A percentile compares a stretch with the other conserved stretches of the same genome.
Conservation (phyloP, 768 basidiomycete species). For the Sporobolomyces pararoseus region DNA sequence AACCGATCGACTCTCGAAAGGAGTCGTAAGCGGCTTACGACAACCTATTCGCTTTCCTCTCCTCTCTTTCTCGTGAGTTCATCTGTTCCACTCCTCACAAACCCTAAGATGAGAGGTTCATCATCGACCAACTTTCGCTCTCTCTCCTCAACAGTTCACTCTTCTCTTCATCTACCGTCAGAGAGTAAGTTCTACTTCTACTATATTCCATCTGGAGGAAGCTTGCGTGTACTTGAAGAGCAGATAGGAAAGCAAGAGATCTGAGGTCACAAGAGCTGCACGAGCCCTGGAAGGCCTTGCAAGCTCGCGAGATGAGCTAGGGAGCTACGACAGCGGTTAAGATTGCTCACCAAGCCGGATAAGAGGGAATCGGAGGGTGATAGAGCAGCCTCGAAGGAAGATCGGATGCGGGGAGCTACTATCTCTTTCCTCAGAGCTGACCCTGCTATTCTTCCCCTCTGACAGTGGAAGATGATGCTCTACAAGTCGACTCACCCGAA, state of each 20-base stretch:
- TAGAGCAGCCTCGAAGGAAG: not conserved
- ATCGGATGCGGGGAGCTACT: slow-evolving; percentile 20
- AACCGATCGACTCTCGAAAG: not conserved
- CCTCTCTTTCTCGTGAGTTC: not conserved
- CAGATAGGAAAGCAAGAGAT: not conserved
- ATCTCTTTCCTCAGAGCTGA: not conserved
- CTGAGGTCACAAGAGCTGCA: not conserved
- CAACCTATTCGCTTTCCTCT: not conserved
- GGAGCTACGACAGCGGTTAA: no score
- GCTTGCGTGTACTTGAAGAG: not conserved
- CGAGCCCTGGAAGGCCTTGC: no score
- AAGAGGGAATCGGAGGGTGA: no score
- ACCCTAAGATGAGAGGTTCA: not conserved
- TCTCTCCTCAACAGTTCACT: not conserved
- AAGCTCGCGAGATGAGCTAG: not conserved
- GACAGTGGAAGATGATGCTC: slow-evolving; percentile 43
- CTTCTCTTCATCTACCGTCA: not conserved
- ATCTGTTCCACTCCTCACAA: not conserved
- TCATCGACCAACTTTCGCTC: not conserved
- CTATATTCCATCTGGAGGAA: not conserved
- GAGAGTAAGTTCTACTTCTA: not conserved
- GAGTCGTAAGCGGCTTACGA: slow-evolving; percentile 20
- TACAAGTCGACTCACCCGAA: slow-evolving; percentile 45
- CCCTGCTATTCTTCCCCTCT: not conserved
- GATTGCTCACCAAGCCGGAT: no score